A percentile compares a stretch with the other conserved stretches of the same genome.
Evolutionary conservation across 768 basidiomycete species (phyloP).

Genomic region (Exsudoporus frostii): DNA sequence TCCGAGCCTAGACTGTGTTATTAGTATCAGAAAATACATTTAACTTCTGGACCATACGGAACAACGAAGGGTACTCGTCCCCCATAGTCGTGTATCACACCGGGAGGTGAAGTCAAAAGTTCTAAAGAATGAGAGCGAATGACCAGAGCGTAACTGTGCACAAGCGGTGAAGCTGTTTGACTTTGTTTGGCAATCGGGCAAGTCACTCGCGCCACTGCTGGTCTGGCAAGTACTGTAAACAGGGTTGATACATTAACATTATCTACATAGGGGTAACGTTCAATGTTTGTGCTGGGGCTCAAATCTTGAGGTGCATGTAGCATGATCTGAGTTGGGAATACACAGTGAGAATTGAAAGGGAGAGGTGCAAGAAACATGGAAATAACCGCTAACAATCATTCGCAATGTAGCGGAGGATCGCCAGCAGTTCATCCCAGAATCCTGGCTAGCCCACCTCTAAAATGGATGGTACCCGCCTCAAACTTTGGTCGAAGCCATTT

Average conservation of each 20-base stretch:
- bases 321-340: constrained; percentile 7
- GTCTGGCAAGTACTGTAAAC: neutral
- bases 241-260: neutral
- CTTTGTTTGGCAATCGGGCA: constrained; percentile 17
- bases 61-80: constrained; percentile 79
- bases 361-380: constrained; percentile 21
- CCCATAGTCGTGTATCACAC: constrained; percentile 44
- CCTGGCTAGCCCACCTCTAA: constrained; percentile 11
- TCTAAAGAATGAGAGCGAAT: neutral
- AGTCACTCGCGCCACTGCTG: neutral
- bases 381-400: constrained; percentile 33
- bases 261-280: neutral
- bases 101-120: neutral
- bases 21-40: constrained; percentile 1
- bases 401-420: constrained; percentile 30
- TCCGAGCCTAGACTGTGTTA: constrained; percentile 70
- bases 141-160: neutral
- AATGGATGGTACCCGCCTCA: constrained; percentile 4
- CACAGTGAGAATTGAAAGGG: neutral
- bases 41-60: constrained; percentile 50
- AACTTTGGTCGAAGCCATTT: constrained; percentile 1
- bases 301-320: neutral
- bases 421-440: constrained; percentile 33
- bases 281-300: neutral
- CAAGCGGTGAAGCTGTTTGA: constrained; percentile 13